Evolutionary conservation across 768 basidiomycete genomes (phyloP).

Genomic region (Mycena haematopus): DNA sequence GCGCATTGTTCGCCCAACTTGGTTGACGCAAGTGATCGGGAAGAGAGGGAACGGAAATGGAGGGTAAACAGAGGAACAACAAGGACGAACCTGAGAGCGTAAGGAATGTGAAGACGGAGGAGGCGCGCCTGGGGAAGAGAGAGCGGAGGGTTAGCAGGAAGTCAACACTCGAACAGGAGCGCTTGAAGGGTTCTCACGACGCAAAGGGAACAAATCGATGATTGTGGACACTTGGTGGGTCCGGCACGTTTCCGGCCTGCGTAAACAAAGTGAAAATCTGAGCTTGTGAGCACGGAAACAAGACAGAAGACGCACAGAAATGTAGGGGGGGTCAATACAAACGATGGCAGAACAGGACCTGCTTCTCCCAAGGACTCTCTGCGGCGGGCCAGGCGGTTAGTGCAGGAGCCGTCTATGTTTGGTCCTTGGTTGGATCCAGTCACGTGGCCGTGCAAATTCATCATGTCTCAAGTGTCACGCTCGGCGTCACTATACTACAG

Average conservation of each 20-base stretch:
- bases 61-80: slow-evolving; percentile 23
- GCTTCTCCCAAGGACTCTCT: not conserved
- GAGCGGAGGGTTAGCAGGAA: slow-evolving; percentile 28
- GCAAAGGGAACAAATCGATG: slow-evolving; percentile 46
- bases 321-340: not conserved
- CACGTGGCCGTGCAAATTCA: slow-evolving; percentile 12
- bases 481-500: no score
- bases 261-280: slow-evolving; percentile 36
- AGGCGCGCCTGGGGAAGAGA: slow-evolving; percentile 61
- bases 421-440: slow-evolving; percentile 9
- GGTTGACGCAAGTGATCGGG: slow-evolving; percentile 33
- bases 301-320: slow-evolving; percentile 20
- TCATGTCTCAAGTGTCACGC: no score
- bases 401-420: slow-evolving; percentile 8
- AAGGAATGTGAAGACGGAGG: slow-evolving; percentile 72
- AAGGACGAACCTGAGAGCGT: slow-evolving; percentile 53
- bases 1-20: slow-evolving; percentile 42
- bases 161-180: slow-evolving; percentile 29
- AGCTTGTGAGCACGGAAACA: not conserved
- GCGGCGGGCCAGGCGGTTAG: not conserved
- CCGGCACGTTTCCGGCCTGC: slow-evolving; percentile 47
- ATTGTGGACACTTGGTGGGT: slow-evolving; percentile 62
- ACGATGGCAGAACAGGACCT: not conserved
- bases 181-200: slow-evolving; percentile 47
- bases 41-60: slow-evolving; percentile 14